Base-by-base conservation (phyloP, 768 basidiomycete species). In the Suillus fuscotomentosus region DNA sequence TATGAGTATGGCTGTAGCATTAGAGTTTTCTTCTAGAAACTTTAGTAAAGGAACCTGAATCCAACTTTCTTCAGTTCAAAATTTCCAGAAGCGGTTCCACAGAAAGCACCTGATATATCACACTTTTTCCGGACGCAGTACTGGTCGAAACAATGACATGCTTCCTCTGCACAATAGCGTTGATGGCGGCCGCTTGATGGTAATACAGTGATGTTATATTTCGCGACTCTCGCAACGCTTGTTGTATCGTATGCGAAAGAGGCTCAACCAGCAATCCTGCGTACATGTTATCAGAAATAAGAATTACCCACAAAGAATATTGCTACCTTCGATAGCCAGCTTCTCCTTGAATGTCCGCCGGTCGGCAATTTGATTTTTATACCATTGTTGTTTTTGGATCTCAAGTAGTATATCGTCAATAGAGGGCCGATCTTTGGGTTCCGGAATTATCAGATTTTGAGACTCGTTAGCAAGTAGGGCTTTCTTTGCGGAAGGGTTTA, bases 101-200 rank as follows among this genome's bases (percentile, higher is more conserved):
- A 43, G 5, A n/a, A 60, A 70, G 39, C 63, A 88, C 92, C 79
- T 94, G 92, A 73, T 94, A 95, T 50, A 94, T 92, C 15, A 94
- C 78, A 76, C 91, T 94, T 78, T 94, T 95, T 3, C 93, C 93
- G 5, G 92, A 94, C 8, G 94, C 94, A 9, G 95, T 97, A 67
- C 89, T 90, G 0, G 94, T 96, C 5, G 93, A 95, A 36, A 95
- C 91, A 42, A 96, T 91, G 31, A 95, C 92, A 73, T 94, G 81
- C 62, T 83, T 83, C 8, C 84, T 84, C 60, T 72, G 69, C 15
- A 79, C 75, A 11, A 94, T 78, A 0, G 86, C 83, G 66, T 86
- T 82, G 66, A 96, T 88, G 3, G 94, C 91, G 31, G 80, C 79
- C 13, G 86, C 85, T 76, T 96, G 94, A 63, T 88, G 87, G 62